Percentiles rank a stretch among this genome's conserved stretches.
phyloP scores from a whole-genome alignment of 768 basidiomycete genomes.

The Leccinum fibrillosum region DNA sequence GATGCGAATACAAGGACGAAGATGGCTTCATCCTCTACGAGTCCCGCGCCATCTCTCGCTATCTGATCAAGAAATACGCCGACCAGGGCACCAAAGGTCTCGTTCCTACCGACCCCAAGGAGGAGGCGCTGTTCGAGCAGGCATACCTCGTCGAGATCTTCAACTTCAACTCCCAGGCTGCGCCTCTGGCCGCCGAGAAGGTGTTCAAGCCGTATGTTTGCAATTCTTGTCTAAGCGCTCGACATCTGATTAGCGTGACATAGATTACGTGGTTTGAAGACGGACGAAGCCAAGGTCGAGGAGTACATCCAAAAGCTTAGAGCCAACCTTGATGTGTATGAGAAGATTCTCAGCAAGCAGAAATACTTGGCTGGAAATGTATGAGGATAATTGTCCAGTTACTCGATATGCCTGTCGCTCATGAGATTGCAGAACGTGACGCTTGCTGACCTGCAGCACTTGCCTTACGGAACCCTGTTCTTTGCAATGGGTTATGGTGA shows the following conservation, averaged over 20 bases:
- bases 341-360: constrained; percentile 50
- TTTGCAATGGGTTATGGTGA: constrained; percentile 23
- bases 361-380: constrained; percentile 58
- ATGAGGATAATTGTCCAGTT: constrained; percentile 8
- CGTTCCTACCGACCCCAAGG: constrained; percentile 42
- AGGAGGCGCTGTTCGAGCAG: constrained; percentile 31
- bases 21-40: constrained; percentile 64
- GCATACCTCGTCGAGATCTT: constrained; percentile 44
- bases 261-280: neutral
- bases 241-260: neutral
- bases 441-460: constrained; percentile 56
- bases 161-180: constrained; percentile 47
- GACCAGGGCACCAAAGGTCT: constrained; percentile 45
- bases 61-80: constrained; percentile 53
- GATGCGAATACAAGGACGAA: constrained; percentile 40
- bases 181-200: constrained; percentile 43
- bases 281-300: constrained; percentile 20
- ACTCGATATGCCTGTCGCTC: neutral
- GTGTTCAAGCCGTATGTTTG: constrained; percentile 46
- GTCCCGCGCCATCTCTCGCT: constrained; percentile 58
- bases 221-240: too few relatives aligned
- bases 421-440: constrained; percentile 38
- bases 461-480: constrained; percentile 42
- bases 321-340: constrained; percentile 48
- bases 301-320: constrained; percentile 21